Base-by-base conservation (phyloP, 441 rosid species). In the Bruguiera hainesii region DNA sequence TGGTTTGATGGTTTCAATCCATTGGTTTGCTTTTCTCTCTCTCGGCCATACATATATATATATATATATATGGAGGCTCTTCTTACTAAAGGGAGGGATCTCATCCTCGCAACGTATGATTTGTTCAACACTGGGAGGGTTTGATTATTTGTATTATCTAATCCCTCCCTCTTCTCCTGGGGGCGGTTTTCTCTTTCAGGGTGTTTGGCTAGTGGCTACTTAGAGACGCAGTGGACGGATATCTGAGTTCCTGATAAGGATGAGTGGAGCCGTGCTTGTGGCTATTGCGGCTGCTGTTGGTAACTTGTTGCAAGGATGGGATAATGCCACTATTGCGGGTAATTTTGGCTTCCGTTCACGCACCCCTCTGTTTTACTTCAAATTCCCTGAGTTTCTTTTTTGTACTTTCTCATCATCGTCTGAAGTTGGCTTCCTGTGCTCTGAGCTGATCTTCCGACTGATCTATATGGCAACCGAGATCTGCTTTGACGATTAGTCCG, bases 251-350 rank as follows among this genome's bases (percentile, higher is more conserved):
- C 63, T 39, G 50, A 65, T 71, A 35, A 76, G 70, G 46, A 94
- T 89, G 97, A 83, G 83, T 62, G 99, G 94, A 79, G 93, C 99
- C 69, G 97, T 86, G 82, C 84, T 88, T 79, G 96, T 88, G 51
- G 99, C 99, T 76, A 68, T 91, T 71, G 93, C 87, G 75, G 98
- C 99, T 64, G 92, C 97, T 68, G 62, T 94, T 80, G 99, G 99
- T 64, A 94, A 94, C 82, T 77, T 94, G 30, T 73, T 94, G 78
- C 99, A 94, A 83, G 99, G 99, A 83, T 94, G 99, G 99, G 99
- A 94, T 78, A 94, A 91, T 82, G 99, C 99, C 56, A 89, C 96
- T 64, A 94, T 94, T 72, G 99, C 99, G 48, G 99, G 99, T 91
- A 75, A 72, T 68, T 61, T 20, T 21, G 5, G 15, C 26, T 21